These are phyloP conservation scores for Boletellus sp. DNA, from an alignment of 768 basidiomycete genomes.

Conservation along the genomic window DNA sequence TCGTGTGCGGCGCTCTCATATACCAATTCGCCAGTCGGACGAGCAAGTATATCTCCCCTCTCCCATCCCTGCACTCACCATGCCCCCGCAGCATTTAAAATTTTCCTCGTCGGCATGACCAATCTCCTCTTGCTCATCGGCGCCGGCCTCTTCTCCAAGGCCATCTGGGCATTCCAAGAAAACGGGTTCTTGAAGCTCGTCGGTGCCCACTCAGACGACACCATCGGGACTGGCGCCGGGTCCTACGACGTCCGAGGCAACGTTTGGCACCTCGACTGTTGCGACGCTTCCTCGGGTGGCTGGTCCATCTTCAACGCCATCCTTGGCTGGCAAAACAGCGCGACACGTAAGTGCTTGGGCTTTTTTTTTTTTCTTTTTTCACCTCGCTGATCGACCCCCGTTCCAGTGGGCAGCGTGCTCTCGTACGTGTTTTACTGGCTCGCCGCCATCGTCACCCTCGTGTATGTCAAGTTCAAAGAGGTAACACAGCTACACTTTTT, in stretches of 20 bases:
- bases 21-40: conserved; percentile 76
- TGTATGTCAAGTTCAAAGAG: conserved; percentile 64
- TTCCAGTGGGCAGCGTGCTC: conserved; percentile 69
- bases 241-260: conserved; percentile 76
- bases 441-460: conserved; percentile 63
- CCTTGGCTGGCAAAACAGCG: conserved; percentile 87
- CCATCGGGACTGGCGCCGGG: conserved; percentile 74
- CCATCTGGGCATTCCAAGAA: conserved; percentile 67
- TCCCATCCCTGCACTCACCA: neutral
- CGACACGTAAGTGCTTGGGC: conserved; percentile 48
- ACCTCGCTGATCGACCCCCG: neutral
- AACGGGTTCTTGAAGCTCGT: conserved; percentile 65
- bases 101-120: conserved; percentile 92
- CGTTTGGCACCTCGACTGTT: conserved; percentile 87
- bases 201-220: conserved; percentile 69
- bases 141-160: conserved; percentile 84
- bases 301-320: conserved; percentile 85
- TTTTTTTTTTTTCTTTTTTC: neutral
- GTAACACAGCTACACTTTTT: too few species aligned
- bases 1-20: conserved; percentile 69
- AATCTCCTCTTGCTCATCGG: conserved; percentile 91
- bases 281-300: conserved; percentile 54
- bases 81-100: conserved; percentile 52
- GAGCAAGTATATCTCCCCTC: conserved; percentile 41
- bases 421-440: conserved; percentile 93